These are phyloP conservation scores for Scenedesmus sp. DNA, from an alignment of 163 green algal species.

Conservation along the genomic window DNA sequence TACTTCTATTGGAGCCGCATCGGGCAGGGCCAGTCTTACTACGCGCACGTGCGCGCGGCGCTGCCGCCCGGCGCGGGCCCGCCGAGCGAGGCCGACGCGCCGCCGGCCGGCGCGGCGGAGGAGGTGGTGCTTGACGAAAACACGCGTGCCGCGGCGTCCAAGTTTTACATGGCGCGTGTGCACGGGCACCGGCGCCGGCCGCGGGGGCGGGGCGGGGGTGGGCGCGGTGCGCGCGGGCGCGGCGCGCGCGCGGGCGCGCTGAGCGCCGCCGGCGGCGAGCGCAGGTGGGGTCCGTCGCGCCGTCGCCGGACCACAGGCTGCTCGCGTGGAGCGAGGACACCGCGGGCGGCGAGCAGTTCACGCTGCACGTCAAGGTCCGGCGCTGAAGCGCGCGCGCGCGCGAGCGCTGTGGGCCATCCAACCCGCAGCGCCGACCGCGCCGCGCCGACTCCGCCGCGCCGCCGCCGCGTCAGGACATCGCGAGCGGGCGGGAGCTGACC, in stretches of 20 bases:
- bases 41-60: constrained; percentile 66
- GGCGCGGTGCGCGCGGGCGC: too few species aligned
- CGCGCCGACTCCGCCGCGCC: too few species aligned
- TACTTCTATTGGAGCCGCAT: constrained; percentile 61
- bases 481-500: constrained; percentile 65
- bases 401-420: too few species aligned
- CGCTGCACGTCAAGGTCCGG: constrained; percentile 77
- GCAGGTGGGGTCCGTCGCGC: constrained; percentile 39
- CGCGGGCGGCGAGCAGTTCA: constrained; percentile 85
- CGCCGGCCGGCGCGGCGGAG: constrained; percentile 64
- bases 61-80: constrained; percentile 40
- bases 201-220: too few species aligned
- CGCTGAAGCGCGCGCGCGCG: too few species aligned
- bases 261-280: too few species aligned
- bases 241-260: too few species aligned
- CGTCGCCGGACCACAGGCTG: constrained; percentile 62
- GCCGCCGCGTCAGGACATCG: constrained; percentile 71
- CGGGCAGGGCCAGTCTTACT: constrained; percentile 52
- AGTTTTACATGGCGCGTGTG: constrained; percentile 92
- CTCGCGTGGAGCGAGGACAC: constrained; percentile 87
- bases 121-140: constrained; percentile 88
- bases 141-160: constrained; percentile 75
- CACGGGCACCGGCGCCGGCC: too few species aligned
- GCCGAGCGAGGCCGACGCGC: too few species aligned
- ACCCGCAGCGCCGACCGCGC: too few species aligned